Base-by-base conservation (phyloP, 441 rosid genomes). In the Capsella rubella region DNA sequence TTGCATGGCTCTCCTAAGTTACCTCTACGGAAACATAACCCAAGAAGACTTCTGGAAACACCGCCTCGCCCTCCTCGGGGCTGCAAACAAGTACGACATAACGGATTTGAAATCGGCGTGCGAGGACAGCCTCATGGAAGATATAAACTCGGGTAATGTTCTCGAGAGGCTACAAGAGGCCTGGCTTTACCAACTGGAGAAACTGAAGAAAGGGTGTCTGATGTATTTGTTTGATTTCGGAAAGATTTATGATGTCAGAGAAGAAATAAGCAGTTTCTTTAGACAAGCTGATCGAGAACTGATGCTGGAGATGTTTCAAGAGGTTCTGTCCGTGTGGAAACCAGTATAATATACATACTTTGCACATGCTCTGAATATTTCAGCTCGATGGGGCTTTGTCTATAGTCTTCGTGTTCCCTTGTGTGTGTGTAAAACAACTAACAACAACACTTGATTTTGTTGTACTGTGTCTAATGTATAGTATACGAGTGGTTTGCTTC, bases 141-240 rank as follows among this genome's bases (percentile, higher is more conserved):
- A 94, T 66, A 91, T 91, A 67, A 91, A 84, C 82, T 83, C 96
- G 0, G 83, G 62, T 49, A 94, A 94, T 37, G 98, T 94, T 61
- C 96, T 94, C 0, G 97, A 84, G 86, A 87, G 98, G 83, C 69
- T 94, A 57, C 96, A 90, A 78, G 96, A 91, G 67, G 96, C 97
- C 32, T 90, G 97, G 96, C 90, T 94, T 16, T 94, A 94, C 80
- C 89, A 91, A 80, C 82, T 94, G 75, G 82, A 83, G 79, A 94
- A 87, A 53, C 82, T 94, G 76, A 94, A 90, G 83, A 90, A 87
- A 83, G 96, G 95, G 55, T 94, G 98, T 83, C 58, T 91, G 85
- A 82, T 71, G 65, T 94, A 88, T 74, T 78, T 94, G 87, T 89
- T 94, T 34, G 97, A 94, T 72, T 93, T 93, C 31, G 97, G 96